These are phyloP conservation scores for Triadica sebifera DNA, from an alignment of 345 rosid genomes.

Conservation along the genomic window DNA sequence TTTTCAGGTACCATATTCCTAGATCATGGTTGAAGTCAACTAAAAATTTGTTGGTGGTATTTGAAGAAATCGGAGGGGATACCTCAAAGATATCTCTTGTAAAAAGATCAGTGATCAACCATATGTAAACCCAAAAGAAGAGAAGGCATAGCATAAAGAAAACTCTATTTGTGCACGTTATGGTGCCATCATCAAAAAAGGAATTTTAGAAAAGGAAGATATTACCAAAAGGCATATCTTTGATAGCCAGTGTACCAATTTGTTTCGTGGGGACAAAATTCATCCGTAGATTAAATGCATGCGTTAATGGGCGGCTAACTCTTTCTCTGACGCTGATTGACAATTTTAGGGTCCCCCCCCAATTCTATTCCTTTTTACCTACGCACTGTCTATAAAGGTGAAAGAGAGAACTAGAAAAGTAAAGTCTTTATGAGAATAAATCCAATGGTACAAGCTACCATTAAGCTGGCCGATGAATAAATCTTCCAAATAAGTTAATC, in stretches of 20 bases:
- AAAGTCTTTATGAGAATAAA: too few relatives aligned
- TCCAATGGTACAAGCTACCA: too few relatives aligned
- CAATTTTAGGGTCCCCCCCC: too few relatives aligned
- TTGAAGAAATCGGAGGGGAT: constrained; percentile 28
- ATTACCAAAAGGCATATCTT: not conserved
- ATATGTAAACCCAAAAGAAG: not conserved
- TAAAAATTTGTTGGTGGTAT: constrained; percentile 22
- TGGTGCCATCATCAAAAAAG: not conserved
- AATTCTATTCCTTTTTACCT: too few relatives aligned
- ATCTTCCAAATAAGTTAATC: too few relatives aligned
- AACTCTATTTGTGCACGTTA: not conserved
- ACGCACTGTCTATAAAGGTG: too few relatives aligned
- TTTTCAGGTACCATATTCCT: constrained; percentile 31
- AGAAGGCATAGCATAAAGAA: not conserved
- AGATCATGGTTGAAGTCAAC: constrained; percentile 27
- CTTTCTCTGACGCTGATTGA: not conserved
- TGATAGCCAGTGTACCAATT: too few relatives aligned
- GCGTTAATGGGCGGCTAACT: not conserved
- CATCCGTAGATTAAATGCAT: too few relatives aligned
- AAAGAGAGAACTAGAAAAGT: too few relatives aligned
- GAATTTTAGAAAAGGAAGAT: not conserved
- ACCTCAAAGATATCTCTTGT: constrained; percentile 15
- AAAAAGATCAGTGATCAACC: constrained; percentile 12
- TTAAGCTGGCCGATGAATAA: too few relatives aligned
- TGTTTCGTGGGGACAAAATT: too few relatives aligned